Percentiles rank a stretch among this genome's conserved stretches.
These are phyloP conservation scores for Dicorynia guianensis DNA, from an alignment of 306 rosid genomes.

Conservation along the genomic window DNA sequence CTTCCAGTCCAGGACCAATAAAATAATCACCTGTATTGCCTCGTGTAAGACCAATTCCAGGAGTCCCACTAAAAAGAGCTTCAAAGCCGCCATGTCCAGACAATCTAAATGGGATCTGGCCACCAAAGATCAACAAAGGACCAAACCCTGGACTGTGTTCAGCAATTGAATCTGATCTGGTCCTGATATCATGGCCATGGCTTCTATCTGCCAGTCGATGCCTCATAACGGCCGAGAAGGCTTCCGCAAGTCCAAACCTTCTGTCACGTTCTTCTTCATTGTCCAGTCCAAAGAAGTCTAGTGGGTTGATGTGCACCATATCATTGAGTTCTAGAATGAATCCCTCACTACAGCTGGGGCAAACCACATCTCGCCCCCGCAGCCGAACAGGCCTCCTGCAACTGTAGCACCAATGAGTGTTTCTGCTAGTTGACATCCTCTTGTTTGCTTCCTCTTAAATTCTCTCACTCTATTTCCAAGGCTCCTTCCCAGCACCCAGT, in stretches of 20 bases:
- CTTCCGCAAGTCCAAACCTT: conserved; percentile 51
- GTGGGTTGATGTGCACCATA: conserved; percentile 44
- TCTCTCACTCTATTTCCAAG: conserved; percentile 18
- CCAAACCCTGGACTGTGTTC: conserved; percentile 48
- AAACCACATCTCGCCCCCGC: conserved; percentile 51
- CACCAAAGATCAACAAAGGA: conserved; percentile 64
- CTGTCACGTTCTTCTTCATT: conserved; percentile 50
- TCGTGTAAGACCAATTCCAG: conserved; percentile 50
- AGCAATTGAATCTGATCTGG: conserved; percentile 51
- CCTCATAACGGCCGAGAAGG: conserved; percentile 53
- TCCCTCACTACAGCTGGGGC: conserved; percentile 51
- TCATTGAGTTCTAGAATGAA: conserved; percentile 56
- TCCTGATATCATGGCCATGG: conserved; percentile 43
- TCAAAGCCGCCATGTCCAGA: conserved; percentile 54
- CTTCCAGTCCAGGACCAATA: conserved; percentile 64
- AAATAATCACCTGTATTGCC: conserved; percentile 60
- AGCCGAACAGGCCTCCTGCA: conserved; percentile 54
- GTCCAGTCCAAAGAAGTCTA: conserved; percentile 42
- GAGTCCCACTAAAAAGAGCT: conserved; percentile 54
- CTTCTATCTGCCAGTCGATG: conserved; percentile 56
- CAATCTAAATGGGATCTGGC: conserved; percentile 52
- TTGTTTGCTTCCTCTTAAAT: conserved; percentile 39
- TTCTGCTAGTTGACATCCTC: conserved; percentile 55
- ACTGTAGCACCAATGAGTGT: conserved; percentile 62
- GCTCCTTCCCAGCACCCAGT: conserved; percentile 36